A percentile compares a stretch with the other conserved stretches of the same genome.
Evolutionary conservation across 371 early-diverging fungal genomes (phyloP).

Genomic region (Globomyces sp.): DNA sequence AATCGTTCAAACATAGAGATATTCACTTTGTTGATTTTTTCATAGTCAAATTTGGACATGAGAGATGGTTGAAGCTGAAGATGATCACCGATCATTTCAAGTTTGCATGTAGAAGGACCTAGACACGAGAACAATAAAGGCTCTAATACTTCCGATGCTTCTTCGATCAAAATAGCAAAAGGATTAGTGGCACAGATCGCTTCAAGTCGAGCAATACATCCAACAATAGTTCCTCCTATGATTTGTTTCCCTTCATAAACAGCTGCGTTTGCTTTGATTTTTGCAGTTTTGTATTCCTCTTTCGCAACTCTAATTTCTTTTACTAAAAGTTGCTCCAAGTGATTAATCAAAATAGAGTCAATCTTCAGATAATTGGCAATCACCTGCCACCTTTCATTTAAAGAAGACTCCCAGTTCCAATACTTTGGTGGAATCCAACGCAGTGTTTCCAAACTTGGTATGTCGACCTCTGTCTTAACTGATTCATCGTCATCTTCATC

Average conservation of each 20-base stretch:
- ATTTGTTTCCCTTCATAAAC: conserved; percentile 37
- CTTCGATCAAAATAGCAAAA: conserved; percentile 38
- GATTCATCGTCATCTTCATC: conserved; percentile 21
- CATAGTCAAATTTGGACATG: conserved; percentile 18
- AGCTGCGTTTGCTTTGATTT: conserved; percentile 26
- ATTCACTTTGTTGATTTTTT: no score
- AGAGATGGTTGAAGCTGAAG: conserved; percentile 34
- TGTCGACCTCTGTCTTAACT: neutral
- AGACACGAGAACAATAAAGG: conserved; percentile 34
- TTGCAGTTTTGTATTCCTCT: conserved; percentile 22
- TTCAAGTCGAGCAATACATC: conserved; percentile 31
- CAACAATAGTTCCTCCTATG: conserved; percentile 39
- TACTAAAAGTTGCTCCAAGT: conserved; percentile 8
- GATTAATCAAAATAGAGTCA: neutral
- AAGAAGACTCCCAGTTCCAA: no score
- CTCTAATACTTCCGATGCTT: conserved; percentile 40
- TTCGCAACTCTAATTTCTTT: conserved; percentile 12
- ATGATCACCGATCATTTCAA: conserved; percentile 41
- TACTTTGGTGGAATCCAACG: no score
- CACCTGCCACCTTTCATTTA: conserved; percentile 27
- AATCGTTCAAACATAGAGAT: no score
- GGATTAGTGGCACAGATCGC: conserved; percentile 32
- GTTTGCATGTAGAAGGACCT: conserved; percentile 22
- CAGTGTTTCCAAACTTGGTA: no score
- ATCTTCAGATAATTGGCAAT: conserved; percentile 17